Conservation (phyloP, 805 yeast species). For the Sugiyamaella marilandica region DNA sequence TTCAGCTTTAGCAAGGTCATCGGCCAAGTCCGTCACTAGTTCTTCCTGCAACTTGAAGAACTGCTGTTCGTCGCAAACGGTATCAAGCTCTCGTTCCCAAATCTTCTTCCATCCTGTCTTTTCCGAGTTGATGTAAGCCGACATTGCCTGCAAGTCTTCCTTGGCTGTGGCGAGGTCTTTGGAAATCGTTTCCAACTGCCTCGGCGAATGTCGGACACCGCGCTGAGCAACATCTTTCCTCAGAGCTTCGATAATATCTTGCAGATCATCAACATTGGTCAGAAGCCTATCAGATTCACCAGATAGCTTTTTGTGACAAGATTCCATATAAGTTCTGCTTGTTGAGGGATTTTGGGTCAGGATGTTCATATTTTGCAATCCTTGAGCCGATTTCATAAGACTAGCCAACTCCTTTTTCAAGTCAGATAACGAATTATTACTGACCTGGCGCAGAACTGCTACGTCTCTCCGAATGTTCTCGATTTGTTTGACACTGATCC, state of each 20-base stretch:
- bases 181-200: conserved; percentile 61
- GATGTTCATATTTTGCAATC: conserved; percentile 12
- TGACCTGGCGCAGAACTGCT: conserved; percentile 24
- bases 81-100: conserved; percentile 88
- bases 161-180: conserved; percentile 63
- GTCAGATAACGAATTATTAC: conserved; percentile 15
- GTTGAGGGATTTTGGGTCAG: conserved; percentile 19
- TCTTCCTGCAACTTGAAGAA: conserved; percentile 88
- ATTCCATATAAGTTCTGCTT: conserved; percentile 59
- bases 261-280: conserved; percentile 82
- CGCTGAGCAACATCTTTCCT: conserved; percentile 88
- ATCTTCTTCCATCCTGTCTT: conserved; percentile 82
- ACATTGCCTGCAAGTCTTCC: conserved; percentile 47
- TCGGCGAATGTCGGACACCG: conserved; percentile 74
- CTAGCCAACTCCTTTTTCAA: conserved; percentile 15
- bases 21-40: conserved; percentile 67
- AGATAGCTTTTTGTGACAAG: conserved; percentile 67
- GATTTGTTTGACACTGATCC: conserved; percentile 10
- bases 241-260: conserved; percentile 83
- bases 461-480: conserved; percentile 22
- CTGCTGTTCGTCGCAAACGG: conserved; percentile 91
- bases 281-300: conserved; percentile 70
- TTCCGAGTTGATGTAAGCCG: conserved; percentile 60
- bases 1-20: conserved; percentile 72
- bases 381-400: conserved; percentile 15